phyloP scores from a whole-genome alignment of 2,329 filamentous ascomycete genomes.

The Chaetomium strumarium region DNA sequence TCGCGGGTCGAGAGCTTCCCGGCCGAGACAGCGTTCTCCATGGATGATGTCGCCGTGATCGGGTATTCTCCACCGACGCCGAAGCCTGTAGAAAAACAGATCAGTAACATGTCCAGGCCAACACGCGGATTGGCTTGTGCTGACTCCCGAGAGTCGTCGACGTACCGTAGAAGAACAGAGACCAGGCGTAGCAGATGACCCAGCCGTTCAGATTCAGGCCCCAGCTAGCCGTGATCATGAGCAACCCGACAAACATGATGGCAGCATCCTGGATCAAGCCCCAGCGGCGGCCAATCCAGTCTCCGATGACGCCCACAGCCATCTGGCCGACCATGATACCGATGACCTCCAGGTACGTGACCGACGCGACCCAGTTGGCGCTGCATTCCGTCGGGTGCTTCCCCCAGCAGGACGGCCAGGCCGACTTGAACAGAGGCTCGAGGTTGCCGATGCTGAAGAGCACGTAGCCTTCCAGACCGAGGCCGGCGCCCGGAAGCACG shows the following conservation, averaged over 20 bases:
- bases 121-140: constrained; percentile 35
- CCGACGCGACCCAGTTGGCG: constrained; percentile 72
- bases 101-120: constrained; percentile 16
- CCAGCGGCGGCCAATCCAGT: constrained; percentile 84
- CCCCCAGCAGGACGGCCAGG: constrained; percentile 76
- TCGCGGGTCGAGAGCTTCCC: constrained; percentile 86
- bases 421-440: constrained; percentile 68
- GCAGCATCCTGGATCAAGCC: constrained; percentile 91
- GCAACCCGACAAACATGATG: constrained; percentile 89
- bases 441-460: constrained; percentile 96
- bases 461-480: constrained; percentile 91
- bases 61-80: constrained; percentile 85
- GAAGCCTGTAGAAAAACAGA: constrained; percentile 35
- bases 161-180: constrained; percentile 82
- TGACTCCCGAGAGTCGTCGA: background rate
- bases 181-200: constrained; percentile 96
- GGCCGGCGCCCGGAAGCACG: constrained; percentile 84
- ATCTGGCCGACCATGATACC: constrained; percentile 95
- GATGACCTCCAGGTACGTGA: constrained; percentile 87
- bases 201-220: constrained; percentile 81
- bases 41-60: constrained; percentile 91
- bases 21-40: constrained; percentile 82
- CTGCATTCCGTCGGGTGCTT: constrained; percentile 57
- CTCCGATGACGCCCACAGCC: constrained; percentile 65
- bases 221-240: constrained; percentile 91